A percentile compares a stretch with the other conserved stretches of the same genome.
phyloP scores from a whole-genome alignment of 768 basidiomycete genomes.

The Gloeophyllum trabeum region DNA sequence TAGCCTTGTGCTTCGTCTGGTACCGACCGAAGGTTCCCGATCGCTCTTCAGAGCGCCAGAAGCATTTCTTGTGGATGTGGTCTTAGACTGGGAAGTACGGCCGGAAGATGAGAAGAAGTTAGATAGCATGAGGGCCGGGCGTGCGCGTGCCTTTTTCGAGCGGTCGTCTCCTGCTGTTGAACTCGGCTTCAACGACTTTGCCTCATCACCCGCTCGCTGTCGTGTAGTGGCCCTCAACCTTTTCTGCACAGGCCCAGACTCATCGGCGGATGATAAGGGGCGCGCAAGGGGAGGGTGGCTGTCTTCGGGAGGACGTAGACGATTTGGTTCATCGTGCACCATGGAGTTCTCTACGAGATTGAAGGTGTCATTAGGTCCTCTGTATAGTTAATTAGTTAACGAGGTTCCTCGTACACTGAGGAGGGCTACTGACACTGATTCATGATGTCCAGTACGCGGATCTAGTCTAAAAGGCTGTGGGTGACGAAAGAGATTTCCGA shows the following conservation, averaged over 20 bases:
- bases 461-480: constrained; percentile 52
- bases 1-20: constrained; percentile 67
- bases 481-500: constrained; percentile 42
- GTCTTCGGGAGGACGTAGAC: constrained; percentile 16
- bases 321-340: too few relatives aligned
- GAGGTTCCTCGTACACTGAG: too few relatives aligned
- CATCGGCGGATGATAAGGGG: constrained; percentile 75
- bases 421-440: constrained; percentile 17
- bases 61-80: constrained; percentile 50
- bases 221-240: constrained; percentile 55
- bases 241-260: constrained; percentile 69
- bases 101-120: constrained; percentile 80
- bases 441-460: constrained; percentile 37
- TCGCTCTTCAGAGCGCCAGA: constrained; percentile 40
- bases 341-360: too few relatives aligned
- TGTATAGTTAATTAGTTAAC: too few relatives aligned
- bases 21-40: constrained; percentile 30
- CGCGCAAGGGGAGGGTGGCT: constrained; percentile 43
- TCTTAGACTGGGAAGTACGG: constrained; percentile 63
- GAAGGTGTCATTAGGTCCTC: too few relatives aligned
- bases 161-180: constrained; percentile 40
- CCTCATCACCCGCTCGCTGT: constrained; percentile 17
- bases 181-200: constrained; percentile 48
- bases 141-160: constrained; percentile 85
- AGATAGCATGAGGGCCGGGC: constrained; percentile 80